Base-by-base conservation (phyloP, 257 asterid species). In the Nicotiana noctiflora region DNA sequence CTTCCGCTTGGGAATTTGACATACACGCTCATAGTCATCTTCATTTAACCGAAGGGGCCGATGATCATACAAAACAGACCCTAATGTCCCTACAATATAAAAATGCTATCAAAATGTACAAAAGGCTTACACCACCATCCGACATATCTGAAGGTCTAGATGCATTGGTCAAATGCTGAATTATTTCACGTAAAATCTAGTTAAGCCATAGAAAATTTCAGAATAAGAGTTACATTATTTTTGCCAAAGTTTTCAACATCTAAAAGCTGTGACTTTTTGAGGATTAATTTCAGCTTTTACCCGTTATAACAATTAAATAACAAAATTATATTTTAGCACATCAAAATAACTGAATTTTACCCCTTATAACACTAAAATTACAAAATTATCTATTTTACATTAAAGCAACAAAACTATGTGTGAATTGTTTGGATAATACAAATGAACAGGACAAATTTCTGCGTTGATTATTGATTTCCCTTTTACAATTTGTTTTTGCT, bases 1-100 rank as follows among this genome's bases (percentile, higher is more conserved):
- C 98, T 95, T 95, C 55, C 19, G 81, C 78, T 86, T 89, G 1
- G 99, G 99, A 34, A 95, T 89, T 46, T 74, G 81, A 60, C 93
- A 85, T 4, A 87, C 96, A 11, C 99, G 97, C 46, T 83, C 86
- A 6, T 87, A 86, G 80, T 95, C 99, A 82, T 95, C 97, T 4
- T 56, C 65, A 63, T 93, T 93, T 2, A 92, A 79, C 8, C 32
- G 52, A 18, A 91, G 88, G 2, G 98, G 97, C 3, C 87, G 90
- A 83, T 95, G 99, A 82, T 95, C 99, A 49, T 81, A 91, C 76
- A 95, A 82, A 62, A 81, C 74, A 72, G 84, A 77, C 14, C 98
- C 99, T 18, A 92, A 92, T 94, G 86, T 88, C 63, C 88, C 99
- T 95, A 74, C 81, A 74, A 64, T 49, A 63, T 40, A 65, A 34